phyloP scores from a whole-genome alignment of 352 stramenopile species.

The Globisporangium middletonii region DNA sequence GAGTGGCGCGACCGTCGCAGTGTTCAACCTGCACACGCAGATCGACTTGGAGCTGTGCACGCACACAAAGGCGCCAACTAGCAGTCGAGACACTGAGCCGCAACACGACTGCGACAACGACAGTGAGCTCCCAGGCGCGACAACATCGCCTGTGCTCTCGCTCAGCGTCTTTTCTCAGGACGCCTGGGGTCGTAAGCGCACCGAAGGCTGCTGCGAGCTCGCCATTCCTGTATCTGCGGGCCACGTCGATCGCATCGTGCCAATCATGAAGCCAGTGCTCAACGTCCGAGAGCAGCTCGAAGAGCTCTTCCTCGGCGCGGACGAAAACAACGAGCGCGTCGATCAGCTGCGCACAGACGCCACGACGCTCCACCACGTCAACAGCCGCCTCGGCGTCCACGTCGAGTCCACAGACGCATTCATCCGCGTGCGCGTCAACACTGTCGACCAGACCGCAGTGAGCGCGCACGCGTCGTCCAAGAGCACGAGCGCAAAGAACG shows the following conservation, averaged over 20 bases:
- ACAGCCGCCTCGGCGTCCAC: slow-evolving; percentile 26
- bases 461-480: neutral
- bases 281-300: slow-evolving; percentile 41
- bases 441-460: slow-evolving; percentile 12
- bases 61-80: neutral
- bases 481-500: neutral
- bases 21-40: slow-evolving; percentile 14
- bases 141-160: slow-evolving; percentile 11
- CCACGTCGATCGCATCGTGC: slow-evolving; percentile 29
- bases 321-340: slow-evolving; percentile 13
- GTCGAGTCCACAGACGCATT: slow-evolving; percentile 28
- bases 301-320: slow-evolving; percentile 52
- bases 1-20: neutral
- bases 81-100: neutral
- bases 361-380: slow-evolving; percentile 14
- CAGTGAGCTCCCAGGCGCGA: slow-evolving; percentile 1
- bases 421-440: slow-evolving; percentile 40
- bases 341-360: neutral
- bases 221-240: slow-evolving; percentile 17
- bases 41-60: slow-evolving; percentile 14
- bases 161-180: slow-evolving; percentile 45
- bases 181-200: slow-evolving; percentile 34
- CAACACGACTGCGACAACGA: neutral
- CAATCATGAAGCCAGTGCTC: slow-evolving; percentile 28
- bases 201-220: slow-evolving; percentile 33